Percentiles rank a stretch among this genome's conserved stretches.
These are phyloP conservation scores for Clavispora fructus DNA, from an alignment of 805 yeast genomes.

Conservation along the genomic window DNA sequence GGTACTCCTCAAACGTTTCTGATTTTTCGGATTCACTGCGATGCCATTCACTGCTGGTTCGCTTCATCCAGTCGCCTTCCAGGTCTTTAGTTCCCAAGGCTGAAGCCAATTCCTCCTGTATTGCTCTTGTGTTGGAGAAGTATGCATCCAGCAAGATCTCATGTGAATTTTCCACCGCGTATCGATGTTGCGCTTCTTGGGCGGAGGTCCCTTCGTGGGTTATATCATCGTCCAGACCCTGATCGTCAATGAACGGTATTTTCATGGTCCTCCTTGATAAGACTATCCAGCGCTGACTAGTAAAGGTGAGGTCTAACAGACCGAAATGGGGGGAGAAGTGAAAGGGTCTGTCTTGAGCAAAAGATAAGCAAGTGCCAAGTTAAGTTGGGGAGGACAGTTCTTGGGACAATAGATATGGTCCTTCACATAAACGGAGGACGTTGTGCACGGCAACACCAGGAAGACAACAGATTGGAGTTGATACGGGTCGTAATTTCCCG, in stretches of 20 bases:
- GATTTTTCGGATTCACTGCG: neutral
- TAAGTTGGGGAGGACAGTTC: neutral
- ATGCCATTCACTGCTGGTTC: neutral
- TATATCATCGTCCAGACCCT: neutral
- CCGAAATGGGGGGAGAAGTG: too few relatives aligned
- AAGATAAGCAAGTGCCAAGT: neutral
- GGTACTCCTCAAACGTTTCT: neutral
- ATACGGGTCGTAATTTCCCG: neutral
- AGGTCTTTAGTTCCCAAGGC: conserved; percentile 1
- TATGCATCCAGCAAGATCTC: conserved; percentile 6
- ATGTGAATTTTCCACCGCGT: conserved; percentile 1
- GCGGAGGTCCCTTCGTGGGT: neutral
- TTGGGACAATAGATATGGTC: neutral
- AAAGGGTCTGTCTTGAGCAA: too few relatives aligned
- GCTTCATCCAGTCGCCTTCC: neutral
- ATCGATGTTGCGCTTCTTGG: neutral
- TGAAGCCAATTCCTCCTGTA: neutral
- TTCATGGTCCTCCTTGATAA: neutral
- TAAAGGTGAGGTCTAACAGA: neutral
- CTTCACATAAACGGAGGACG: neutral
- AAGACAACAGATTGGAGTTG: too few relatives aligned
- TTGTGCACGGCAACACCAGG: neutral
- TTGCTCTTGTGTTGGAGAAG: conserved; percentile 1
- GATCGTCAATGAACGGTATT: neutral
- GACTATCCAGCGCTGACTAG: neutral